Percentiles rank a stretch among this genome's conserved stretches.
phyloP scores from a whole-genome alignment of 2,329 filamentous ascomycete species.

The Aspergillus thermomutatus region DNA sequence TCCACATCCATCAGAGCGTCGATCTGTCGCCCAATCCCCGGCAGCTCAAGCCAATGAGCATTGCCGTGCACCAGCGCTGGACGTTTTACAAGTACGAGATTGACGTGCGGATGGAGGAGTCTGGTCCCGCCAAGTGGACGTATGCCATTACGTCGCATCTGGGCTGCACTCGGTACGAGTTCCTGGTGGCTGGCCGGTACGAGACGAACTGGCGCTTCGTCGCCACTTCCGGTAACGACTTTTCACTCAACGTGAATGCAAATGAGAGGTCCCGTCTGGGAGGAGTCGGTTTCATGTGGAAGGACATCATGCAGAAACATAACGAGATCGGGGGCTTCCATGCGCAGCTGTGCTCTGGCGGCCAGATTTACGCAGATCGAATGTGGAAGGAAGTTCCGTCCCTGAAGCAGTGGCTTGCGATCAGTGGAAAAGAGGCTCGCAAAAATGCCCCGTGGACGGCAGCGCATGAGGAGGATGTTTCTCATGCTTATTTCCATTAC shows the following conservation, averaged over 20 bases:
- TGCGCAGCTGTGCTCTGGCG: slow-evolving; percentile 83
- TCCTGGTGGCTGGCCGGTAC: slow-evolving; percentile 83
- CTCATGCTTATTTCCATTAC: slow-evolving; percentile 97
- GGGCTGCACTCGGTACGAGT: slow-evolving; percentile 97
- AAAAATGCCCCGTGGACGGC: slow-evolving; percentile 91
- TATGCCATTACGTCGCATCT: slow-evolving; percentile 97
- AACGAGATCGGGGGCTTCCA: slow-evolving; percentile 95
- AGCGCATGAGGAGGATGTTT: slow-evolving; percentile 90
- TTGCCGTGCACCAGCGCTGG: slow-evolving; percentile 89
- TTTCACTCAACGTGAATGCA: slow-evolving; percentile 79
- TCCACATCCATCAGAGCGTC: slow-evolving; percentile 86
- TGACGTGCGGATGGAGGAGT: slow-evolving; percentile 83
- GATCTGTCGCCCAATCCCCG: slow-evolving; percentile 91
- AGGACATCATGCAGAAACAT: slow-evolving; percentile 96
- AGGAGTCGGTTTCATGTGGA: slow-evolving; percentile 96
- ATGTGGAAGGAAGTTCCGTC: slow-evolving; percentile 95
- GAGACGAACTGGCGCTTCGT: slow-evolving; percentile 96
- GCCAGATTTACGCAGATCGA: slow-evolving; percentile 92
- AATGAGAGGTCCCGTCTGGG: slow-evolving; percentile 83
- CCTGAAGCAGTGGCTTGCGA: slow-evolving; percentile 90
- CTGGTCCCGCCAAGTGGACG: slow-evolving; percentile 79
- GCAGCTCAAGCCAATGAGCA: slow-evolving; percentile 76
- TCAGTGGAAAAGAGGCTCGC: slow-evolving; percentile 87
- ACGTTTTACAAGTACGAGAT: slow-evolving; percentile 94
- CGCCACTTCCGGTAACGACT: slow-evolving; percentile 94